Evolutionary conservation across 179 eudicot genomes (phyloP).

Genomic region (Amaranthus tricolor): DNA sequence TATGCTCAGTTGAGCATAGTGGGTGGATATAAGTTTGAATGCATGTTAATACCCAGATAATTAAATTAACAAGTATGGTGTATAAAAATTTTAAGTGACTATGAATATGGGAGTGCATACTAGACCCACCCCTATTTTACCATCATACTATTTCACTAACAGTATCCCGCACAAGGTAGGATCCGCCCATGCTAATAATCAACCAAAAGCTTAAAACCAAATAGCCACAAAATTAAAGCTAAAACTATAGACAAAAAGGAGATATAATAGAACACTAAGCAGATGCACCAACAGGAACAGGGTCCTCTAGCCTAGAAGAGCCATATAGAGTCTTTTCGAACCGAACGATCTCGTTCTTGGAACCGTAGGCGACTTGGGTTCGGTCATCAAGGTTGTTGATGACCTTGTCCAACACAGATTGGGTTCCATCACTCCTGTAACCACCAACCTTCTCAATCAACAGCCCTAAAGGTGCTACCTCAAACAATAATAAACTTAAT

Average conservation of each 20-base stretch:
- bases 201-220: too few species aligned
- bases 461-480: constrained; percentile 92
- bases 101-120: too few species aligned
- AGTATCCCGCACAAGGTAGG: too few species aligned
- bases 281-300: constrained; percentile 85
- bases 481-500: constrained; percentile 82
- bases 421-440: constrained; percentile 81
- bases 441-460: constrained; percentile 97
- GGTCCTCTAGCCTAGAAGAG: constrained; percentile 81
- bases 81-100: too few species aligned
- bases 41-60: too few species aligned
- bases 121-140: too few species aligned
- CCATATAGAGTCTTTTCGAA: constrained; percentile 92
- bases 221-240: too few species aligned
- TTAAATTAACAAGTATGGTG: too few species aligned
- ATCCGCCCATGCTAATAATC: too few species aligned
- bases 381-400: constrained; percentile 71
- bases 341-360: constrained; percentile 86
- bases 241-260: constrained; percentile 16
- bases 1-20: too few species aligned
- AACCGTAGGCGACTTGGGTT: constrained; percentile 98
- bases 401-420: constrained; percentile 82
- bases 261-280: constrained; percentile 39
- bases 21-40: too few species aligned
- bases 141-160: too few species aligned